Percentiles rank a stretch among this genome's conserved stretches.
These are phyloP conservation scores for Nicotiana knightiana DNA, from an alignment of 257 asterid genomes.

Conservation along the genomic window DNA sequence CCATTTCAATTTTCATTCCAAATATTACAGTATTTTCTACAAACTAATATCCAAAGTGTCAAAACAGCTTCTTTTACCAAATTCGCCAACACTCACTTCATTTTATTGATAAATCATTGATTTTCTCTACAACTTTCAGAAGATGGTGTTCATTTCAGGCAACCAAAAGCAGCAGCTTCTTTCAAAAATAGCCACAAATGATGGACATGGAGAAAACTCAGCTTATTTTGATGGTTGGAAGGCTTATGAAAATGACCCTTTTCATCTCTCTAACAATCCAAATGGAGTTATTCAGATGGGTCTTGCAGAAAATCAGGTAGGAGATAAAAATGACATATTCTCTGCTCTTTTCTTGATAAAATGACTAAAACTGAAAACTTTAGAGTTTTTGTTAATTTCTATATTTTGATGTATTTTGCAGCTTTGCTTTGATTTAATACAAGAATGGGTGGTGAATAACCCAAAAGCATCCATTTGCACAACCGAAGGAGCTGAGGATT, in stretches of 20 bases:
- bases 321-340: neutral
- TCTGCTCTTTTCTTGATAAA: neutral
- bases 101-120: neutral
- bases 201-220: conserved; percentile 39
- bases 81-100: too few relatives aligned
- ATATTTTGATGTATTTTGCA: conserved; percentile 4
- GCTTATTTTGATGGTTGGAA: conserved; percentile 44
- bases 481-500: conserved; percentile 37
- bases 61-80: too few relatives aligned
- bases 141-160: conserved; percentile 15
- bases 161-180: conserved; percentile 14
- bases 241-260: conserved; percentile 37
- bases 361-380: neutral
- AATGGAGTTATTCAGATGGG: conserved; percentile 72
- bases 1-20: neutral
- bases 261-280: conserved; percentile 41
- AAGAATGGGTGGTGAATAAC: conserved; percentile 50
- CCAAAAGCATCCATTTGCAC: conserved; percentile 67
- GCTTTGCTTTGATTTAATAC: conserved; percentile 56
- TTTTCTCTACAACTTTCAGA: neutral
- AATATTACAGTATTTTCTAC: neutral
- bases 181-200: conserved; percentile 31
- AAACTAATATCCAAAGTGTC: too few relatives aligned
- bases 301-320: conserved; percentile 66
- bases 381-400: neutral